Conservation (phyloP, 1,139 yeast genomes). For the Yamadazyma buinensis region DNA sequence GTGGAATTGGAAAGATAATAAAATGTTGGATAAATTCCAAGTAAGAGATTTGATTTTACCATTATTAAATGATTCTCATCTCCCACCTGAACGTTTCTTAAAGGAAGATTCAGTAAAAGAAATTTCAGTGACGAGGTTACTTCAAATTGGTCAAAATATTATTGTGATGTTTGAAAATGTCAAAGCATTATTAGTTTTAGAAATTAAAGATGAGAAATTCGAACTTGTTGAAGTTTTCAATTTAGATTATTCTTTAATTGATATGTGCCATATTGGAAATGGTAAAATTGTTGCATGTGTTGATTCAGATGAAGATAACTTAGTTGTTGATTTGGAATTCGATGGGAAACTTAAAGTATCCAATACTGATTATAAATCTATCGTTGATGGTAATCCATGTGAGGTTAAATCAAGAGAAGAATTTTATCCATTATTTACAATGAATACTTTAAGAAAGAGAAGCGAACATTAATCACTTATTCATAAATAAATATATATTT, state of each 20-base stretch:
- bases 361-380: conserved; percentile 10
- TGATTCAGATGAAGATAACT: conserved; percentile 40
- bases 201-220: conserved; percentile 23
- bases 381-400: conserved; percentile 24
- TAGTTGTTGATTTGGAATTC: conserved; percentile 24
- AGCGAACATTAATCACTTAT: conserved; percentile 55
- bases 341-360: conserved; percentile 8
- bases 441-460: conserved; percentile 70
- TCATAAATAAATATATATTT: conserved; percentile 1
- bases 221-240: conserved; percentile 25
- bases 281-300: conserved; percentile 39
- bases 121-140: conserved; percentile 48
- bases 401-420: conserved; percentile 40
- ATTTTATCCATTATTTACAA: conserved; percentile 61
- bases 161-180: conserved; percentile 55
- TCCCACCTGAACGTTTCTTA: conserved; percentile 65
- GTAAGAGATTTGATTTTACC: conserved; percentile 47
- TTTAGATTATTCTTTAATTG: conserved; percentile 23
- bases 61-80: conserved; percentile 52
- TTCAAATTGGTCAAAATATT: conserved; percentile 29
- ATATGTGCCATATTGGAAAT: conserved; percentile 18
- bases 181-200: conserved; percentile 44
- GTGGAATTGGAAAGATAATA: conserved; percentile 71
- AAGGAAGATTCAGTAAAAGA: conserved; percentile 52
- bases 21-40: conserved; percentile 46